A percentile compares a stretch with the other conserved stretches of the same genome.
These are phyloP conservation scores for Sanguinoderma infundibulare DNA, from an alignment of 1,284 basidiomycete genomes.

Conservation along the genomic window DNA sequence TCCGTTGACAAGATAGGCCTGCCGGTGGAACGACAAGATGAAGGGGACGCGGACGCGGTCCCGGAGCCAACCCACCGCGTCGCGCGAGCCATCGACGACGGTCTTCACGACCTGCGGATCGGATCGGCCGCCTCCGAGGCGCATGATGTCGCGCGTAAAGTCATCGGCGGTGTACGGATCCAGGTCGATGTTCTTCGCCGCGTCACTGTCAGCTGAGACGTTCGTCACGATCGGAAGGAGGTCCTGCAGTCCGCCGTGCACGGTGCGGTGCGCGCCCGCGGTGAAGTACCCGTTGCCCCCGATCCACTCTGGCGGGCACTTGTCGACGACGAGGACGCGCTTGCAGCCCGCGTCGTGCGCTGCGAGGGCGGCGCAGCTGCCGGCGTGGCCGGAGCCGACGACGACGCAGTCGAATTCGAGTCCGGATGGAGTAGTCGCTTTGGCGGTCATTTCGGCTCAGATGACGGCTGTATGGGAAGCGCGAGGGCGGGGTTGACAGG, in stretches of 20 bases:
- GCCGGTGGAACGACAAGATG: slow-evolving; percentile 63
- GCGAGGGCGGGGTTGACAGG: not conserved
- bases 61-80: slow-evolving; percentile 60
- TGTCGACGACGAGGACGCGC: slow-evolving; percentile 66
- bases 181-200: slow-evolving; percentile 55
- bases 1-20: slow-evolving; percentile 67
- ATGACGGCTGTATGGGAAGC: not conserved
- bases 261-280: slow-evolving; percentile 66
- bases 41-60: slow-evolving; percentile 55
- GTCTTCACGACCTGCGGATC: slow-evolving; percentile 52
- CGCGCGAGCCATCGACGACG: slow-evolving; percentile 60
- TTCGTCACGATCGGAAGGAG: slow-evolving; percentile 59
- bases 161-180: slow-evolving; percentile 58
- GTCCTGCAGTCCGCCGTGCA: slow-evolving; percentile 60
- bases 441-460: slow-evolving; percentile 21
- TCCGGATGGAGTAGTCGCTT: not conserved
- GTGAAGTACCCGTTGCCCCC: slow-evolving; percentile 78
- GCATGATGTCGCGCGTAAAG: slow-evolving; percentile 62
- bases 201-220: slow-evolving; percentile 44
- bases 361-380: slow-evolving; percentile 65
- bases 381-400: slow-evolving; percentile 72
- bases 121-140: slow-evolving; percentile 54
- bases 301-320: slow-evolving; percentile 63
- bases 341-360: slow-evolving; percentile 61
- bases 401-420: slow-evolving; percentile 53